phyloP scores from a whole-genome alignment of 345 rosid species.

The Salix exigua region DNA sequence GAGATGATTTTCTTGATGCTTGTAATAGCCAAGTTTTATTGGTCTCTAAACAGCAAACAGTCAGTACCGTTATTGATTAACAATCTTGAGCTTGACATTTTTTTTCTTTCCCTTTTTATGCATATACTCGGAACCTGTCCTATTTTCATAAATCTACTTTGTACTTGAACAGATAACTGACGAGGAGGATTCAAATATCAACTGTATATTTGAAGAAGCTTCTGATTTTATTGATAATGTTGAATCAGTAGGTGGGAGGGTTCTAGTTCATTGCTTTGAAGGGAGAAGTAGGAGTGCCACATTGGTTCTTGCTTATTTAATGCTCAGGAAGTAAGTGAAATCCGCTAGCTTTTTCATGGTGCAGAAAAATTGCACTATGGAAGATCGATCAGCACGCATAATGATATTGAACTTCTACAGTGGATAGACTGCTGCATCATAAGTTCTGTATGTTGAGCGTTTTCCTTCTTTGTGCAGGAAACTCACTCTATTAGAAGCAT shows the following conservation, averaged over 20 bases:
- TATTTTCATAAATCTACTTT: not conserved
- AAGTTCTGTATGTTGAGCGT: not conserved
- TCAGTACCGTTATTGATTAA: not conserved
- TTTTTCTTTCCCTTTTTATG: not conserved
- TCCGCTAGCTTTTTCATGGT: not conserved
- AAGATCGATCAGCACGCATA: not conserved
- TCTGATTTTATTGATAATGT: conserved; percentile 61
- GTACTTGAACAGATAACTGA: conserved; percentile 62
- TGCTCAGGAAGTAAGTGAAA: conserved; percentile 81
- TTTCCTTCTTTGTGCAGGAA: conserved; percentile 43
- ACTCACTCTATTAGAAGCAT: conserved; percentile 64
- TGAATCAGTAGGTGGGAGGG: too few relatives aligned
- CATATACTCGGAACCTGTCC: not conserved
- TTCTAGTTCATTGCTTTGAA: too few relatives aligned
- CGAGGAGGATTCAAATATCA: conserved; percentile 73
- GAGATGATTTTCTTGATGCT: not conserved
- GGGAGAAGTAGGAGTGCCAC: too few relatives aligned
- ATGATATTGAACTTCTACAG: not conserved
- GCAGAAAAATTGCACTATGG: not conserved
- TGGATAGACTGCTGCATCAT: not conserved
- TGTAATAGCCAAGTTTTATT: not conserved
- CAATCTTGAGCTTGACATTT: not conserved
- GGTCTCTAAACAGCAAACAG: not conserved
- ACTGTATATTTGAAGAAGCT: conserved; percentile 77
- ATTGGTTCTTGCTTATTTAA: conserved; percentile 71